Evolutionary conservation across 345 rosid genomes (phyloP).

Genomic region (Rhodamnia argentea): DNA sequence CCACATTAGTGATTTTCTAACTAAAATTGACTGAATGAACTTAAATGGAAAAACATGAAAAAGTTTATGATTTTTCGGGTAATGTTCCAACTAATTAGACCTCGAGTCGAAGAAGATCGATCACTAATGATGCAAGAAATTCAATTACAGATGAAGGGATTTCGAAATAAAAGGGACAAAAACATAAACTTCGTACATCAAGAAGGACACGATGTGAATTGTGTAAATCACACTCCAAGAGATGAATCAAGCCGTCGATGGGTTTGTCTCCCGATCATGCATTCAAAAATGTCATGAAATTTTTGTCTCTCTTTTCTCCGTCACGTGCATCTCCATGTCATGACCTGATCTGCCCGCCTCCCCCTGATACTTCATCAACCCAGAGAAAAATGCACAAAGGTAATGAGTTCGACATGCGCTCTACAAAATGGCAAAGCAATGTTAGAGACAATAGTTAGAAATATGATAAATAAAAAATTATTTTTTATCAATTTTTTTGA

Average conservation of each 20-base stretch:
- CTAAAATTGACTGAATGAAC: no score
- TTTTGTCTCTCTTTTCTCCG: no score
- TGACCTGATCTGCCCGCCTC: background rate
- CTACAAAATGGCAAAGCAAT: no score
- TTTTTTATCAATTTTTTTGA: background rate
- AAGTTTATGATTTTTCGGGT: no score
- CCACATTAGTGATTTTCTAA: no score
- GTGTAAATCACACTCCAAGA: background rate
- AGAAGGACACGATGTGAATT: background rate
- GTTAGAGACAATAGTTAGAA: no score
- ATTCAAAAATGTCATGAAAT: background rate
- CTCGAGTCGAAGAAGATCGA: background rate
- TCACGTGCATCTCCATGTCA: no score
- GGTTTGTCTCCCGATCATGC: background rate
- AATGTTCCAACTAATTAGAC: no score
- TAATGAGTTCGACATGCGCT: background rate
- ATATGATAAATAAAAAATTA: no score
- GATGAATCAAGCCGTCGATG: fast-evolving
- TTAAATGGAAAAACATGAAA: no score
- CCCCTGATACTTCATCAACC: background rate
- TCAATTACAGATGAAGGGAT: background rate
- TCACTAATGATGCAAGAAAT: background rate
- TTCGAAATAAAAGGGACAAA: background rate
- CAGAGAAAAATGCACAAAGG: background rate
- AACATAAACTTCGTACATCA: background rate